phyloP scores from a whole-genome alignment of 1,139 yeast species.

The Candida albicans region DNA sequence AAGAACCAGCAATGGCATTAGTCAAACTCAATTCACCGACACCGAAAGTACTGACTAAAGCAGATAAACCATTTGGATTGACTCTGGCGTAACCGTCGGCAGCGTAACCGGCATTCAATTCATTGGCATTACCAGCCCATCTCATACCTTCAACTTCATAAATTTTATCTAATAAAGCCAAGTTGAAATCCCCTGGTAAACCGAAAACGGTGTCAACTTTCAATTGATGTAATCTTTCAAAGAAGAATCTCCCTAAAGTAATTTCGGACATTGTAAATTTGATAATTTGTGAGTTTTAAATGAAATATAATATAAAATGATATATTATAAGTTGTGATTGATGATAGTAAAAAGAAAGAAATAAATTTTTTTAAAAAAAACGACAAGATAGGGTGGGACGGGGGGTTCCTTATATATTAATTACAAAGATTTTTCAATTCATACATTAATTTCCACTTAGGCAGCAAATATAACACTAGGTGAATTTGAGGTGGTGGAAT shows the following conservation, averaged over 20 bases:
- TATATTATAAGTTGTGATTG: not conserved
- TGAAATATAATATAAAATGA: not conserved
- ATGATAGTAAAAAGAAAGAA: no score
- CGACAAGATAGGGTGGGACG: no score
- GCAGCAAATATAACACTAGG: not conserved
- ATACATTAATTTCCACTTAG: no score
- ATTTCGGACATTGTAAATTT: constrained; percentile 47
- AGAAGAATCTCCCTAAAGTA: constrained; percentile 43
- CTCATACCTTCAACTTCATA: constrained; percentile 38
- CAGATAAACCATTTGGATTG: constrained; percentile 30
- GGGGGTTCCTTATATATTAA: no score
- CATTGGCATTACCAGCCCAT: constrained; percentile 48
- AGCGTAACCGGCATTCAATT: constrained; percentile 45
- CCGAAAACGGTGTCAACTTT: constrained; percentile 43
- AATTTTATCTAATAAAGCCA: constrained; percentile 36
- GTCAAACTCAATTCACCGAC: constrained; percentile 33
- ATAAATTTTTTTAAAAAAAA: no score
- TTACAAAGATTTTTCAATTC: no score
- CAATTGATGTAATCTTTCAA: constrained; percentile 45
- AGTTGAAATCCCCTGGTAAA: constrained; percentile 44
- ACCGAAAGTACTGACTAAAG: constrained; percentile 43
- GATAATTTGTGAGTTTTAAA: constrained; percentile 54
- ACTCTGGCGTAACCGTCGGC: constrained; percentile 45
- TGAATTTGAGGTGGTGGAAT: constrained; percentile 5
- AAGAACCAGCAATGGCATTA: constrained; percentile 42